A percentile compares a stretch with the other conserved stretches of the same genome.
Evolutionary conservation across 768 basidiomycete genomes (phyloP).

Genomic region (Podaxis sp.): DNA sequence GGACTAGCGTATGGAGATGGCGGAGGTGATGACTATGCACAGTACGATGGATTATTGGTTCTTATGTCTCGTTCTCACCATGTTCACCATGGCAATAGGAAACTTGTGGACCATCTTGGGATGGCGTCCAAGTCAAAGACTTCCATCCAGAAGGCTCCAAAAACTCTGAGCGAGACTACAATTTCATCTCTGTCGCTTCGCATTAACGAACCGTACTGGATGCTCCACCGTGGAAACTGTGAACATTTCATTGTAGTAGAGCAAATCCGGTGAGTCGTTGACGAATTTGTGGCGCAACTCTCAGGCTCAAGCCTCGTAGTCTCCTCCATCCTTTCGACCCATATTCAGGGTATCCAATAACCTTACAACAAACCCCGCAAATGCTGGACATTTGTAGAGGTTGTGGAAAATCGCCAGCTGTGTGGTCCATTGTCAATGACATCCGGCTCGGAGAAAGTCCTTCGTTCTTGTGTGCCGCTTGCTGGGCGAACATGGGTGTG

Average conservation of each 20-base stretch:
- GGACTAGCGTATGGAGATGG: slow-evolving; percentile 55
- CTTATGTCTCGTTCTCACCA: not conserved
- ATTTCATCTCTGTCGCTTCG: slow-evolving; percentile 55
- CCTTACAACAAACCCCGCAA: slow-evolving; percentile 58
- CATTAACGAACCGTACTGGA: slow-evolving; percentile 75
- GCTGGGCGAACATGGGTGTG: slow-evolving; percentile 71
- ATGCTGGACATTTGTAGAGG: slow-evolving; percentile 61
- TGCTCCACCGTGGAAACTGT: slow-evolving; percentile 77
- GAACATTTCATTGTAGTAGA: slow-evolving; percentile 76
- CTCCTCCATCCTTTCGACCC: slow-evolving; percentile 56
- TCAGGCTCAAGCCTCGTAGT: slow-evolving; percentile 30
- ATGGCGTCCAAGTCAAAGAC: slow-evolving; percentile 22
- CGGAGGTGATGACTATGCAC: slow-evolving; percentile 50
- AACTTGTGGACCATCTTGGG: slow-evolving; percentile 38
- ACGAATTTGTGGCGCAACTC: not conserved
- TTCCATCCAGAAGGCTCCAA: slow-evolving; percentile 30
- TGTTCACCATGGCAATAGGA: slow-evolving; percentile 28
- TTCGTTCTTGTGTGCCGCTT: slow-evolving; percentile 65
- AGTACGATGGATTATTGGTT: slow-evolving; percentile 23
- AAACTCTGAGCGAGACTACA: slow-evolving; percentile 40
- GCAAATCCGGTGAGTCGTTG: slow-evolving; percentile 51
- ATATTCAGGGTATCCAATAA: slow-evolving; percentile 59
- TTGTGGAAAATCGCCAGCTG: slow-evolving; percentile 68
- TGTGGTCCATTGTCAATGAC: slow-evolving; percentile 65
- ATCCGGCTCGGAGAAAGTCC: slow-evolving; percentile 75